Evolutionary conservation across 371 early-diverging fungal genomes (phyloP), one percentile per base, ranked within the genome.

Genomic region (Dentiscutata heterogama): DNA sequence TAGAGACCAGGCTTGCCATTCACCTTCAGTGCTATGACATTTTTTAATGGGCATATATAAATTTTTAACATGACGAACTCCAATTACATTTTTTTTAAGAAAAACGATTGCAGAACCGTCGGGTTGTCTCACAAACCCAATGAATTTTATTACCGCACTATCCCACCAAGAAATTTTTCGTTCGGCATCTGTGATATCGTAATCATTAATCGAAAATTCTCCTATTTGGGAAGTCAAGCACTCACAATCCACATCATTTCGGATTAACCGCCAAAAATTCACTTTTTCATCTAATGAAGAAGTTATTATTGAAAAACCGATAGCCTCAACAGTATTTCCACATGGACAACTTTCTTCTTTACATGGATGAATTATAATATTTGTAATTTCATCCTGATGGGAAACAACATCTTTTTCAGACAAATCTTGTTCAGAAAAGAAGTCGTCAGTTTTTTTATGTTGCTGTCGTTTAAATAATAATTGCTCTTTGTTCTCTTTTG

Each of bases 1-100:
- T 16, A 71, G 46, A 31, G 71, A 31, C 80, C 80, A 80, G 11
- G 71, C 35, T 42, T 80, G 72, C 80, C 80, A 80, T 71, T 80
- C 72, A 46, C 80, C 80, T 80, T 80, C 80, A 27, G 31, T 42
- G 25, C 80, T 46, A 60, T 80, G 68, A 71, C 58, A 29, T 31
- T 29, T 54, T 31, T 56, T 27, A 8, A 20, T 18, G 16, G 11
- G 11, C n/a, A 3, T 14, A n/a, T 20, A 35, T 18, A 18, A 13
- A 53, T 60, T 27, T 27, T 46, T 60, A 22, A 31, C 35, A 20
- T 46, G 50, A 25, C 80, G 50, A 16, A 71, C 80, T 22, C 80
- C 80, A 22, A 80, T 20, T 25, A 80, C 25, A 71, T 80, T 14
- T 16, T 46, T 72, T 25, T 60, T 53, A 35, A 71, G 14, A 25